Base-by-base conservation (phyloP, 805 yeast species). In the Metschnikowia koreensis region DNA sequence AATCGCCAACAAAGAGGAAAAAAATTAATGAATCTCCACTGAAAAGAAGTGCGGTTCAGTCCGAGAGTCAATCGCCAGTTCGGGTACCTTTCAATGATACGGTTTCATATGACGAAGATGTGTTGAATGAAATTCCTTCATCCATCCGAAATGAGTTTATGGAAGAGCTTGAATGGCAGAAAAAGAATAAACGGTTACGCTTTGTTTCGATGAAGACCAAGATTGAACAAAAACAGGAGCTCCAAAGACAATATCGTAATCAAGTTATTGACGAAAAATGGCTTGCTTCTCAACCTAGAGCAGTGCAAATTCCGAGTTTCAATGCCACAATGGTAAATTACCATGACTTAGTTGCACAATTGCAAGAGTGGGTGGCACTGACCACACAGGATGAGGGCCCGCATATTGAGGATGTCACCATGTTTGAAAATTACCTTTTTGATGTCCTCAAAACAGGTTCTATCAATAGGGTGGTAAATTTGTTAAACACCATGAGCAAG, bases 111-210 rank as follows among this genome's bases (percentile, higher is more conserved):
- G 77, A 74, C 51, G 64, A 67, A 8, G 64, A 70, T 0, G 66
- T 74, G 8, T 52, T 75, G 28, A 60, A 69, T 27, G 77, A 70
- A 50, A 58, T 75, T 7, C 79, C 79, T 0, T 66, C 76, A 0
- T 66, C 69, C 7, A 58, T 75, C 11, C 62, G 68, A 46, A 54
- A 67, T 8, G 76, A 74, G 47, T 73, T 74, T 6, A 47, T 69
- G 44, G 66, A 67, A 45, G 77, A 74, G 37, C 50, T 69, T 36
- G 71, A 68, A 39, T 61, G 66, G 50, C 66, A 61, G 41, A 63
- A 61, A 27, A 63, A 64, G 47, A 52, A 62, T n/a, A 66, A 65
- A 48, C 55, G 58, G 29, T 54, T 65, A 37, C 65, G 63, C 36
- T 52, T 66, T 22, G 62, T 59, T 7, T 60, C 72, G 1, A 54